Conservation (phyloP, 495 filamentous ascomycete genomes). For the Penicillium canescens region DNA sequence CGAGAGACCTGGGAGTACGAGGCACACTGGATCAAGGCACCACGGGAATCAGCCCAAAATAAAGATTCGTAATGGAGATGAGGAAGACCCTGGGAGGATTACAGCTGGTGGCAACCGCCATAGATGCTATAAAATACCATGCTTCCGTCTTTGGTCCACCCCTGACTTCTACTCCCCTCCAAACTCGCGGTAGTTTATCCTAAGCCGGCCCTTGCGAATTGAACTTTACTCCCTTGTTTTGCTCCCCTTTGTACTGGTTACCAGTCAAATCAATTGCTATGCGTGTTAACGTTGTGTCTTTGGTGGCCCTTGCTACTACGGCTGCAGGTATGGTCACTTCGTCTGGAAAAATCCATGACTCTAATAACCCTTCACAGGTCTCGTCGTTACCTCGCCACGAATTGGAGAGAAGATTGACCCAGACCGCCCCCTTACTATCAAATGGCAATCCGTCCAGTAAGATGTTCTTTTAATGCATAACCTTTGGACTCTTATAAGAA, state of each 20-base stretch:
- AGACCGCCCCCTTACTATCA: slow-evolving; percentile 26
- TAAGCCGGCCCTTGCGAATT: not conserved
- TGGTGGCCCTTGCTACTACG: slow-evolving; percentile 18
- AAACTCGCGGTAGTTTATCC: slow-evolving; percentile 4
- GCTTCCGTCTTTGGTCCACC: not conserved
- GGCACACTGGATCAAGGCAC: slow-evolving; percentile 17
- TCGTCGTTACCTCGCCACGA: slow-evolving; percentile 25
- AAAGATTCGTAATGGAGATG: slow-evolving; percentile 7
- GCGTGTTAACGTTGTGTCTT: slow-evolving; percentile 16
- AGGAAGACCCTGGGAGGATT: slow-evolving; percentile 1
- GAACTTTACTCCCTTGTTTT: not conserved
- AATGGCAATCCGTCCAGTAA: slow-evolving; percentile 32
- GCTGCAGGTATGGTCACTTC: slow-evolving; percentile 17
- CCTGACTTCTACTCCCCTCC: slow-evolving; percentile 1
- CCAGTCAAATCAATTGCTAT: slow-evolving; percentile 10
- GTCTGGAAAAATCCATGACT: too few relatives aligned
- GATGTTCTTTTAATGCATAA: not conserved
- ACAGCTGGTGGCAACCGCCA: not conserved
- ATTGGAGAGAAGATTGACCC: slow-evolving; percentile 25
- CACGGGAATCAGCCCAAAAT: slow-evolving; percentile 15
- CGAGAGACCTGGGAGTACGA: slow-evolving; percentile 12
- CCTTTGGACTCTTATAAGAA: not conserved
- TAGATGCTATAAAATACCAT: slow-evolving; percentile 14
- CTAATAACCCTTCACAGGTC: slow-evolving; percentile 14
- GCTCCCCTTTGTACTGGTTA: not conserved